Base-by-base conservation (phyloP, 371 early-diverging fungal species). In the Phascolomyces articulosus region DNA sequence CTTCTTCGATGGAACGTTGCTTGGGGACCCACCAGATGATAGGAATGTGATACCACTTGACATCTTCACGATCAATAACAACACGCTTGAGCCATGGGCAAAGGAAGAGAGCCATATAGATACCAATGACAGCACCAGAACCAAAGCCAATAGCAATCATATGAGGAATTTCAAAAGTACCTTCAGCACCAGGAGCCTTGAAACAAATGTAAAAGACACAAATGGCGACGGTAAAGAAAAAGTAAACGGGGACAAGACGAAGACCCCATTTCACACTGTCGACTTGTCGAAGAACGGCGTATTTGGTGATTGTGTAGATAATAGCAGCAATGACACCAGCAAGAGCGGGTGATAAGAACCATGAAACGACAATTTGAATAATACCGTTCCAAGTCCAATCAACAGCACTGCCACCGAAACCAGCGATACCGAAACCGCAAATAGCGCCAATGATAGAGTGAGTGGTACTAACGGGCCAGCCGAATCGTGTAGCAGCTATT, bases 371-470 rank as follows among this genome's bases (percentile, higher is more conserved):
- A 66, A 94, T 93, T 63, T 84, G 84, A 48, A 79, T 84, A 21
- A 95, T 75, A 38, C 93, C 95, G 38, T 72, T 63, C 78, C 84
- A 92, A 21, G 71, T 73, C 94, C 95, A 95, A 66, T 82, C 70
- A 58, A 94, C 88, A 27, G 86, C 75, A 20, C 63, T 58, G 24
- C 70, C 69, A 58, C 95, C 95, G 58, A 85, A 91, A 0, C 84
- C 89, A 60, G 92, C 77, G 56, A 95, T 89, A 62, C 93, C 95
- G 16, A 85, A 78, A 68, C 95, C 94, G 58, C 85, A 78, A 62
- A 94, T 75, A 28, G 92, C 95, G 62, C 94, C 95, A 24, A 94
- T 90, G 64, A 96, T 91, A 13, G 83, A 72, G 55, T 88, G 86
- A 11, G 85, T 85, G n/a, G 86, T 80, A 38, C 83, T 83, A 15